Base-by-base conservation (phyloP, 1,284 basidiomycete genomes). In the Ganoderma boninense region DNA sequence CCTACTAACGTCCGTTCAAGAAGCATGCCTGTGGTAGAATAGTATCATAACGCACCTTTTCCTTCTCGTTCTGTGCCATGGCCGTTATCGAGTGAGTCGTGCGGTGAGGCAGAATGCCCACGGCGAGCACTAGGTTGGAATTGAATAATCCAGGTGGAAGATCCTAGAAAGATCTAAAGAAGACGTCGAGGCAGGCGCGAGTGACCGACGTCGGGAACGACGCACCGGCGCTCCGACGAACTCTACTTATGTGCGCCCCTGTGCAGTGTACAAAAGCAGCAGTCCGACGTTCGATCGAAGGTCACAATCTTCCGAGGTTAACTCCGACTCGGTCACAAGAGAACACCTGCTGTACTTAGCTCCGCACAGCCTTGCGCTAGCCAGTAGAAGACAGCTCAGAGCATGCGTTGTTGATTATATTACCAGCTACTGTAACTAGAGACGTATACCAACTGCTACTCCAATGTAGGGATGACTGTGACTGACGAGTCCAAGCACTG, bases 1-100 rank as follows among this genome's bases (percentile, higher is more conserved):
- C 90, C 90, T 91, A 74, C 38, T 40, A 23, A 44, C 38, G 16
- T 11, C 16, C 26, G 59, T 20, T 57, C 26, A 35, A 38, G n/a
- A n/a, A 54, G 18, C 52, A 62, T 43, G 29, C 26, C 44, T 20
- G 13, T 26, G 54, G 40, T 59, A 13, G 18, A 32, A n/a, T 18
- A 6, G 29, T 1, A 35, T n/a, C 6, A 13, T 16, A 2, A 44
- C 60, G 61, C n/a, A 77, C 81, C 71, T 80, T 81, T 73, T 81
- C 80, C 72, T 82, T 82, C 65, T 77, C 80, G 29, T 57, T 71
- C 46, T 72, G 73, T 1, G 71, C 75, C n/a, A 67, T 69, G 8
- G 54, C 14, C 4, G 74, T 69, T 73, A 74, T 74, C 35, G 18
- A 38, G 20, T 16, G 6, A 32, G 44, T 18, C 14, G 10, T 26